Evolutionary conservation across 306 rosid species (phyloP).

Genomic region (Trichosanthes cucumerina): DNA sequence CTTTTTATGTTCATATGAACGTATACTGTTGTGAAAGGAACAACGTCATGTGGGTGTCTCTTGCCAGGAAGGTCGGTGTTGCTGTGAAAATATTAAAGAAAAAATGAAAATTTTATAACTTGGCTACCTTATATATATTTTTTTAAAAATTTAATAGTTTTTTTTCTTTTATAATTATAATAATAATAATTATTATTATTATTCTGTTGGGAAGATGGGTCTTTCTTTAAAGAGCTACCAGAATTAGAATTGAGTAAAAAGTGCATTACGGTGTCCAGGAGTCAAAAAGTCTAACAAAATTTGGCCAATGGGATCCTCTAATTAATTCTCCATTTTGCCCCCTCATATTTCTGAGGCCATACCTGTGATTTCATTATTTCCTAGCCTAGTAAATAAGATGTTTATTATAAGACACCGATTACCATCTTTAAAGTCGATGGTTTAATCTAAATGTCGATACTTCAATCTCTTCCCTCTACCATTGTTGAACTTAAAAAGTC

Average conservation of each 20-base stretch:
- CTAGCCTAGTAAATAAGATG: too few relatives aligned
- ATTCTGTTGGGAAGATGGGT: background rate
- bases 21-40: conserved; percentile 40
- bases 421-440: too few relatives aligned
- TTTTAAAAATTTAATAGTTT: background rate
- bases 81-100: conserved; percentile 1
- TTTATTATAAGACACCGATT: too few relatives aligned
- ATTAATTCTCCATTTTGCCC: background rate
- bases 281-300: background rate
- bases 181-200: too few relatives aligned
- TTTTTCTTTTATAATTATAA: background rate
- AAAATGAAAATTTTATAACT: background rate
- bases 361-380: too few relatives aligned
- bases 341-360: background rate
- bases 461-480: too few relatives aligned
- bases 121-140: background rate
- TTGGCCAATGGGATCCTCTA: background rate
- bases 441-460: too few relatives aligned
- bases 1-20: conserved; percentile 10
- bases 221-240: background rate
- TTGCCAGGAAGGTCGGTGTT: conserved; percentile 8
- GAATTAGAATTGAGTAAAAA: background rate
- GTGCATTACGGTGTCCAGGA: background rate
- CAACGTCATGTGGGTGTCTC: conserved; percentile 63
- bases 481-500: too few relatives aligned